phyloP scores from a whole-genome alignment of 139 green algal species.

The Penium margaritaceum region DNA sequence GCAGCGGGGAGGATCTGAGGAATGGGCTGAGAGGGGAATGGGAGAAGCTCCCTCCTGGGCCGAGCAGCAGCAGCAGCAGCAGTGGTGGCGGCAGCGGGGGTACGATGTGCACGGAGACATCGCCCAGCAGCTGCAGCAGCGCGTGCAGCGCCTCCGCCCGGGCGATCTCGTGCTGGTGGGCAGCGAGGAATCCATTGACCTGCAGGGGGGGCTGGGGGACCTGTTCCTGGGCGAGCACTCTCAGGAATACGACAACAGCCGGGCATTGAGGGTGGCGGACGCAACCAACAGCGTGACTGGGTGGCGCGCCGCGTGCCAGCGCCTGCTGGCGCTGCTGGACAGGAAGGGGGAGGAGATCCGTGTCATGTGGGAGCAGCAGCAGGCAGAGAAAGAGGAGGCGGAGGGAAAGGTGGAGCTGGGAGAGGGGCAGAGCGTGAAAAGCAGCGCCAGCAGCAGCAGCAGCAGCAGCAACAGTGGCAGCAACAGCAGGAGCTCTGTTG shows the following conservation, averaged over 20 bases:
- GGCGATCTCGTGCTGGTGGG: conserved; percentile 1
- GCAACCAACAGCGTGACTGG: not conserved
- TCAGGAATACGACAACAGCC: too few species aligned
- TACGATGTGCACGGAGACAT: not conserved
- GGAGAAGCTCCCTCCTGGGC: too few species aligned
- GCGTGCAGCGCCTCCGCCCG: too few species aligned
- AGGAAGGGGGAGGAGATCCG: not conserved
- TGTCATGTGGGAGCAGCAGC: not conserved
- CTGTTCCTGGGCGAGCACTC: too few species aligned
- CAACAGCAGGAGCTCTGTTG: too few species aligned
- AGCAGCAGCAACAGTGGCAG: not conserved
- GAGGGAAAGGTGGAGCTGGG: not conserved
- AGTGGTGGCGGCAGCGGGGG: not conserved
- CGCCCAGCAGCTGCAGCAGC: not conserved
- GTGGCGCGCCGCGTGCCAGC: not conserved
- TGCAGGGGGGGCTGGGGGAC: not conserved
- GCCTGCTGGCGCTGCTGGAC: not conserved
- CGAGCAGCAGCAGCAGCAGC: not conserved
- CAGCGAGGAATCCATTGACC: not conserved
- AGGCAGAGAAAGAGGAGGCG: not conserved
- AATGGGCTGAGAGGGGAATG: too few species aligned
- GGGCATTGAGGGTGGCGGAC: too few species aligned
- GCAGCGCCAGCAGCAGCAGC: not conserved
- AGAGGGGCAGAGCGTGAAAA: not conserved
- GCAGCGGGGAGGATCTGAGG: too few species aligned